A percentile compares a stretch with the other conserved stretches of the same genome.
Evolutionary conservation across 2,329 filamentous ascomycete species (phyloP).

Genomic region (Colletotrichum sp.): DNA sequence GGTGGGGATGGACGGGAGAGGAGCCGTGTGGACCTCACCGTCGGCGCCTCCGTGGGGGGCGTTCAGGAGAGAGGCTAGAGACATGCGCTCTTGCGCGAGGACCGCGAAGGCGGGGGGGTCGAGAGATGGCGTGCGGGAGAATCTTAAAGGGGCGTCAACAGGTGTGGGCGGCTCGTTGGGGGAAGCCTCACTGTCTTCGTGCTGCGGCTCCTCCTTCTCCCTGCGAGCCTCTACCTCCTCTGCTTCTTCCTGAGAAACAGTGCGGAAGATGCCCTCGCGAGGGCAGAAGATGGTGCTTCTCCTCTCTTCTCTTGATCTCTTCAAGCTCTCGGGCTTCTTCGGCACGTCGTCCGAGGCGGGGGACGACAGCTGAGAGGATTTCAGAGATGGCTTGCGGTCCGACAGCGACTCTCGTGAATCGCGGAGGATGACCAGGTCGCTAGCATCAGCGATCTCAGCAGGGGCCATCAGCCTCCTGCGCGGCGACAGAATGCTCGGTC

Average conservation of each 20-base stretch:
- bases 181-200: conserved; percentile 13
- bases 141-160: conserved; percentile 40
- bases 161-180: conserved; percentile 36
- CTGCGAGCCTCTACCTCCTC: conserved; percentile 44
- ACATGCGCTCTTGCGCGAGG: conserved; percentile 58
- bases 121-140: conserved; percentile 65
- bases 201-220: conserved; percentile 24
- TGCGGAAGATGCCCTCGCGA: conserved; percentile 67
- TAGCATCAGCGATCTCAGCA: conserved; percentile 43
- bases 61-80: conserved; percentile 66
- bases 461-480: conserved; percentile 40
- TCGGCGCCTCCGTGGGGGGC: conserved; percentile 50
- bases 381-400: conserved; percentile 19
- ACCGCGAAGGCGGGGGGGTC: conserved; percentile 67
- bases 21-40: conserved; percentile 32
- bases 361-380: conserved; percentile 33
- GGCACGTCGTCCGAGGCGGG: conserved; percentile 18
- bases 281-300: conserved; percentile 64
- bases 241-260: conserved; percentile 60
- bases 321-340: conserved; percentile 20
- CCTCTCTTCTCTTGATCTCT: conserved; percentile 43
- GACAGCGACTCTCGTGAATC: conserved; percentile 23
- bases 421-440: conserved; percentile 47
- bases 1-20: conserved; percentile 45
- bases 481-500: conserved; percentile 34